Base-by-base conservation (phyloP, 2,329 filamentous ascomycete species). In the Pseudogymnoascus pannorum region DNA sequence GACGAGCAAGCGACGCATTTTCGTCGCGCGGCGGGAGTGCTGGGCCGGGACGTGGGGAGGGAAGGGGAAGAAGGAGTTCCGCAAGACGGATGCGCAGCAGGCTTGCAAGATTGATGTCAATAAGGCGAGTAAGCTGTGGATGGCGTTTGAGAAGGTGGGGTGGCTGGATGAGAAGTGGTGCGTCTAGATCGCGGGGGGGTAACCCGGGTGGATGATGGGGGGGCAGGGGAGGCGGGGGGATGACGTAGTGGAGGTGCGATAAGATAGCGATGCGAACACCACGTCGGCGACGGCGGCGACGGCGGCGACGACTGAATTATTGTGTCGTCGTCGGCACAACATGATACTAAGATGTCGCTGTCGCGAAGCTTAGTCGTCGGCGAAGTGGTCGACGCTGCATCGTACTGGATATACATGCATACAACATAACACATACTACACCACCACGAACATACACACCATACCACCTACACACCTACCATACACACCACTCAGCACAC, bases 71-170 rank as follows among this genome's bases (percentile, higher is more conserved):
- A 94, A 95, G 75, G 89, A 92, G 70, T 97, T 96, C 74, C 87
- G 91, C 73, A 96, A 96, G 82, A 97, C 93, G 1, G 91, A 96
- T 72, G 91, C 92, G 4, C 93, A 97, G 74, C 90, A 96, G 73
- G 91, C 91, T n/a, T 96, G 91, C 81, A 95, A 95, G 78, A 96
- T 97, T 66, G 93, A 97, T 70, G 93, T 97, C 73, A 97, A 97
- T 79, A 97, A 97, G 79, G 91, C 92, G 2, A 95, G 91, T 66
- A 93, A 93, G 74, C 80, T 97, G 54, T 96, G 91, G 89, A 87
- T 86, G 36, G 91, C 91, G 5, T 97, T 91, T 71, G 89, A 96
- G 58, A 87, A 86, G 68, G 89, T 94, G 36, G 89, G 88, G 67
- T 96, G 92, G 91, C 85, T 96, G 65, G 80, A 88, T 42, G 74